These are phyloP conservation scores for Durotheca rogersii DNA, from an alignment of 495 filamentous ascomycete genomes.

Conservation along the genomic window DNA sequence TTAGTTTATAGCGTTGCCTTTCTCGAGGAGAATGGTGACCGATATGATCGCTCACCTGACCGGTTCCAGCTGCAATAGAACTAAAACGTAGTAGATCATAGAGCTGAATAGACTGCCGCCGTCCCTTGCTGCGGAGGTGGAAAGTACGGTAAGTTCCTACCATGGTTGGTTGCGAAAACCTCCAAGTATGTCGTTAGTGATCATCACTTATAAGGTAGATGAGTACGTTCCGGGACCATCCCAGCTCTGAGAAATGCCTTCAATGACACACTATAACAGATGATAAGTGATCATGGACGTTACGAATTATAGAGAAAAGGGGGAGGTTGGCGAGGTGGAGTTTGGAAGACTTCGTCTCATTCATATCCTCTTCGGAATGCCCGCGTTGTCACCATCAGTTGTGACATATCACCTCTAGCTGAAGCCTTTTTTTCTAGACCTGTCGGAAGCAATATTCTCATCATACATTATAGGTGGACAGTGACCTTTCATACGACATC, in stretches of 20 bases:
- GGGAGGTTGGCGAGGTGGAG: slow-evolving; percentile 5
- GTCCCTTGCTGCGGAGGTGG: background rate
- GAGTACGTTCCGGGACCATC: background rate
- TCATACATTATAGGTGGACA: slow-evolving; percentile 21
- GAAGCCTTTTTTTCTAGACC: slow-evolving; percentile 29
- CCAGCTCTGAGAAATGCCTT: background rate
- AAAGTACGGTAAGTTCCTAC: too few species aligned
- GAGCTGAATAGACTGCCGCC: background rate
- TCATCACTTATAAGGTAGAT: too few species aligned
- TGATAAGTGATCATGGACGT: too few species aligned
- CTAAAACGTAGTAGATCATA: background rate
- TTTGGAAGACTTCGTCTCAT: slow-evolving; percentile 16
- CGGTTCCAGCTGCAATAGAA: background rate
- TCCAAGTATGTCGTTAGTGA: too few species aligned
- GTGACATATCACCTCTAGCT: slow-evolving; percentile 25
- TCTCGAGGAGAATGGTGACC: background rate
- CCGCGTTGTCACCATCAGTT: slow-evolving; percentile 15
- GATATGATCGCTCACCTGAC: slow-evolving; percentile 3
- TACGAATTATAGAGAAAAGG: too few species aligned
- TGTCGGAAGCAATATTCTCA: slow-evolving; percentile 25
- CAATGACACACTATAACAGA: background rate
- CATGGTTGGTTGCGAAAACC: too few species aligned
- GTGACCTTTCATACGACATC: slow-evolving; percentile 65
- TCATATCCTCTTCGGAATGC: slow-evolving; percentile 8
- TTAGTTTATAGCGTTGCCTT: background rate